phyloP scores from a whole-genome alignment of 2,329 filamentous ascomycete species.

The Paracamarosporium sp. region DNA sequence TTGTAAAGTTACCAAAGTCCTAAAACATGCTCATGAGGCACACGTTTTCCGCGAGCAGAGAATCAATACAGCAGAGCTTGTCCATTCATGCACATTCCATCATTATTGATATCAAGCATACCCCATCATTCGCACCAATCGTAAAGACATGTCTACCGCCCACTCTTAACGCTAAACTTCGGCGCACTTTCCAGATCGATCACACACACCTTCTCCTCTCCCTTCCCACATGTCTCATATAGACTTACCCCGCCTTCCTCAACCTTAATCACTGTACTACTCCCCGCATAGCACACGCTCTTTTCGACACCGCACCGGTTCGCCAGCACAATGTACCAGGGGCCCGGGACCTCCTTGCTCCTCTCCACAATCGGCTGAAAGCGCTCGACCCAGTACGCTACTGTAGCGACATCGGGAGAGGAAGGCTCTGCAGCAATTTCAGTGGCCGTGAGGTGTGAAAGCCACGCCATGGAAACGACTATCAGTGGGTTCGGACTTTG shows the following conservation, averaged over 20 bases:
- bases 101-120: too few species aligned
- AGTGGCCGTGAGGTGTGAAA: slow-evolving; percentile 64
- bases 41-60: too few species aligned
- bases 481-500: slow-evolving; percentile 62
- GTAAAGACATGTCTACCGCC: slow-evolving; percentile 15
- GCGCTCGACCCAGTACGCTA: slow-evolving; percentile 77
- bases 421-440: slow-evolving; percentile 54
- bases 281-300: slow-evolving; percentile 74
- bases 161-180: slow-evolving; percentile 43
- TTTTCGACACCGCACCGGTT: slow-evolving; percentile 74
- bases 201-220: slow-evolving; percentile 70
- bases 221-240: slow-evolving; percentile 74
- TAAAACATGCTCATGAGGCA: too few species aligned
- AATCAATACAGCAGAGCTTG: too few species aligned
- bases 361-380: slow-evolving; percentile 65
- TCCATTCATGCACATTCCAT: slow-evolving; percentile 2
- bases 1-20: too few species aligned
- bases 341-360: slow-evolving; percentile 40
- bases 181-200: slow-evolving; percentile 64
- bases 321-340: slow-evolving; percentile 72
- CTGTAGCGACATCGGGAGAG: slow-evolving; percentile 72
- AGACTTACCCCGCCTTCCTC: slow-evolving; percentile 69
- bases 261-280: slow-evolving; percentile 73
- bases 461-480: slow-evolving; percentile 80
- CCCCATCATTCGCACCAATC: neutral